Evolutionary conservation across 805 yeast species (phyloP), one percentile per base, ranked within the genome.

Genomic region (Ascoidea rubescens): DNA sequence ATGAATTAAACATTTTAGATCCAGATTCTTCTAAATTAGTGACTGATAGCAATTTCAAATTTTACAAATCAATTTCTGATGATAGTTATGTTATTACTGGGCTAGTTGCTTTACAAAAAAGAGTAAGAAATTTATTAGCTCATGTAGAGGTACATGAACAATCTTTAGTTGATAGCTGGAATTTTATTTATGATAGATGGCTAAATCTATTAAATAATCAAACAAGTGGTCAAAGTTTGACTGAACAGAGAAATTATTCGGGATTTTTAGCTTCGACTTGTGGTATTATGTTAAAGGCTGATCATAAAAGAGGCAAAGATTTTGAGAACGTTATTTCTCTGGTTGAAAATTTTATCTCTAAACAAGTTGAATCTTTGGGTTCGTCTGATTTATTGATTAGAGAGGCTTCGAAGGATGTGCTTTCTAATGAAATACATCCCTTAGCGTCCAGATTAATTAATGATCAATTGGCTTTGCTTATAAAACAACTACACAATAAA

Each of bases 201-300:
- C 52, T 59, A 30, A 56, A 53, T n/a, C 47, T 44, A 12, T 52
- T 31, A 45, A 16, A 45, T 42, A 31, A 42, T 4, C 12, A 45
- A n/a, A 10, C 16, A 5, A 4, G 21, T n/a, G 6, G 17, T 49
- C 21, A 5, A 17, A 45, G 46, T 45, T 46, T 42, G 46, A 31
- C 12, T 30, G 56, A 55, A 21, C 53, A 53, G 31, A 46, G 84
- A 58, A 84, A 81, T 60, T 82, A 75, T 60, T 80, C 88, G 1
- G 93, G 91, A 6, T 80, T 82, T 54, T 64, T 87, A 54, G 87
- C 88, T 2, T 78, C 88, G 0, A 68, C 83, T 0, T 76, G 87
- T 50, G 88, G 95, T 47, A 72, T 81, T 28, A 75, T 85, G 51
- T 60, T 83, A 51, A 56, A 61, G 47, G 51, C 63, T 33, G 65